Base-by-base conservation (phyloP, 768 basidiomycete genomes). In the Nevesoporus exiguus region DNA sequence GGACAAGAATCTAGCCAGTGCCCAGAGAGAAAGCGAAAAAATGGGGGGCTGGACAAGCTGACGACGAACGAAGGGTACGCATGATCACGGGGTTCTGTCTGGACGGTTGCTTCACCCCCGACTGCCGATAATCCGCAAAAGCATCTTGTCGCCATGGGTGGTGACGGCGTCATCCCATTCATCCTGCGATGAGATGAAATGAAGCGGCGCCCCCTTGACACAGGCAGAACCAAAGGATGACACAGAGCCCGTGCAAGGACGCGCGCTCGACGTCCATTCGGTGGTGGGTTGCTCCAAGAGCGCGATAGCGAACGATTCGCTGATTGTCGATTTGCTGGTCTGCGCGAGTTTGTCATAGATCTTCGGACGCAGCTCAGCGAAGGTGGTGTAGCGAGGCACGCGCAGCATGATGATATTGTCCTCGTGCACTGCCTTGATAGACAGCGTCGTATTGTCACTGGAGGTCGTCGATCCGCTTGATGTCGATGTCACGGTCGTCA, bases 341-440 rank as follows among this genome's bases (percentile, higher is more conserved):
- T 76, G 74, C n/a, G 79, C 76, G 63, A 90, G 84, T 61, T 88
- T 89, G 51, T 84, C 80, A 56, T 79, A 78, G 24, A 91, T 71
- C 45, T 79, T 77, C 48, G 72, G 71, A 54, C 84, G 83, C 15
- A 90, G 61, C 42, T 83, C 81, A 17, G 67, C 61, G 51, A 83
- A 77, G n/a, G 76, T 41, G 54, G 75, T 73, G 39, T 74, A 70
- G 56, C 75, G 76, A 13, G 79, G 68, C 8, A 78, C 69, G 41
- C 85, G 83, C 47, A 90, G 76, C 55, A 86, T 70, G 61, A 90
- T 76, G 56, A 86, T 84, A 25, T 78, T 73, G 57, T 82, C 77
- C 60, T 81, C 78, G 58, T 81, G 79, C 41, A 77, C 77, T 5
- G 82, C 88, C 71, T 90, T 90, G 73, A 90, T 77, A 2, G 77